Conservation (phyloP, 768 basidiomycete genomes). For the Phaeotremella fagi region DNA sequence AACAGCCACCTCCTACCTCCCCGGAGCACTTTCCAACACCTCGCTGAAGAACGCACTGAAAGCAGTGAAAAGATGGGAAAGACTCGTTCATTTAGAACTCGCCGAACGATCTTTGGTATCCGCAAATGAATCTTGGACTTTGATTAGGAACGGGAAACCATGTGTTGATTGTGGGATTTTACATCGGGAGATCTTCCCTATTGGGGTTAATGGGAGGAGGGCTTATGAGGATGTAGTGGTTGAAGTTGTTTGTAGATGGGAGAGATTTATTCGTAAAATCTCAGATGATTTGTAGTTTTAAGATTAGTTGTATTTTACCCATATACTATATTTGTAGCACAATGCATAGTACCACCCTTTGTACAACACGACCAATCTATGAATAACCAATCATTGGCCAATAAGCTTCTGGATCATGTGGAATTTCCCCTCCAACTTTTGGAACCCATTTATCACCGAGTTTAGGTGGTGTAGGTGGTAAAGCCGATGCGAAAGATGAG, state of each 20-base stretch:
- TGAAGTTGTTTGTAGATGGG: constrained; percentile 39
- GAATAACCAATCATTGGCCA: constrained; percentile 53
- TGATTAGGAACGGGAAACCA: constrained; percentile 13
- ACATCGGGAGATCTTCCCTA: constrained; percentile 46
- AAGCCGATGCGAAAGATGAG: constrained; percentile 57
- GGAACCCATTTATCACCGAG: constrained; percentile 68
- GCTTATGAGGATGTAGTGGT: constrained; percentile 34
- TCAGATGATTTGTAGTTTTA: background rate
- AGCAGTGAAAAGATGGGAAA: constrained; percentile 39
- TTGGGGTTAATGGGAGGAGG: constrained; percentile 7
- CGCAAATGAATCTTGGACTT: background rate
- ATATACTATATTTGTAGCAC: background rate
- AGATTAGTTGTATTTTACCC: background rate
- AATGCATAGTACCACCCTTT: background rate
- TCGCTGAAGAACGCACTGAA: constrained; percentile 5
- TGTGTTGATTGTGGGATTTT: constrained; percentile 40
- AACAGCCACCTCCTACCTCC: constrained; percentile 19
- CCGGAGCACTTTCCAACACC: constrained; percentile 23
- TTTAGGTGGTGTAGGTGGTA: constrained; percentile 68
- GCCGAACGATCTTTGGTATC: constrained; percentile 22
- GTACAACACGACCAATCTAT: background rate
- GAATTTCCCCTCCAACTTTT: constrained; percentile 66
- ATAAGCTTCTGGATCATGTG: constrained; percentile 73
- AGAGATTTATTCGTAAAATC: constrained; percentile 25
- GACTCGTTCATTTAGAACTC: constrained; percentile 46